Base-by-base conservation (phyloP, 306 rosid genomes). In the Trifolium dubium region DNA sequence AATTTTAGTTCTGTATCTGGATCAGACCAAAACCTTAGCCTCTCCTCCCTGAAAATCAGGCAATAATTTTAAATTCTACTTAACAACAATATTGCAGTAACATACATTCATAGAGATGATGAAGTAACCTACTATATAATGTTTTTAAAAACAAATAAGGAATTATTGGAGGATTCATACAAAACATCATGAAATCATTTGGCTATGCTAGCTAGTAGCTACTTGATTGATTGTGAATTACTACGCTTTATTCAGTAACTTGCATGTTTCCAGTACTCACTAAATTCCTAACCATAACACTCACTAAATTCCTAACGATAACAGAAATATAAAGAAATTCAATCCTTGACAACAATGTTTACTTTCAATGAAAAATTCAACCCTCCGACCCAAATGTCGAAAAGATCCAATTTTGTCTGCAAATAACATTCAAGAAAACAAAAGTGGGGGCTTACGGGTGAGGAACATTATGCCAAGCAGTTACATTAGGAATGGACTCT, bases 11-110 rank as follows among this genome's bases (percentile, higher is more conserved):
- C 98, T 70, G 84, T 84, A 86, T 94, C 98, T 79, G 98, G 98
- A 82, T 94, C 97, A 47, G 98, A 88, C 98, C 98, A 94, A 91
- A 94, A 94, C 89, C 88, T 91, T 77, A 94, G 79, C 83, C 98
- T 91, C 87, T 91, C 95, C 85, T 89, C 89, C 83, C 98, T 94
- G 90, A 76, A 75, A 85, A 84, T 71, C 75, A 85, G 83, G 70
- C 62, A 81, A 64, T 77, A 3, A 10, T 37, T 34, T 9, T 4
- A 4, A 56, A 67, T 46, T 71, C 50, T 18, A 76, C 55, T 73
- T 5, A 49, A 69, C 80, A 35, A 44, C 35, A 34, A 50, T 67
- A 39, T 30, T 39, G 46, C 71, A 65, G 53, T 40, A 35, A 54
- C 53, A 13, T 6, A 47, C 18, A 50, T 1, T 23, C 10, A 64